Conservation (phyloP, 192 early-diverging fungal genomes). For the Funneliformis geosporum region DNA sequence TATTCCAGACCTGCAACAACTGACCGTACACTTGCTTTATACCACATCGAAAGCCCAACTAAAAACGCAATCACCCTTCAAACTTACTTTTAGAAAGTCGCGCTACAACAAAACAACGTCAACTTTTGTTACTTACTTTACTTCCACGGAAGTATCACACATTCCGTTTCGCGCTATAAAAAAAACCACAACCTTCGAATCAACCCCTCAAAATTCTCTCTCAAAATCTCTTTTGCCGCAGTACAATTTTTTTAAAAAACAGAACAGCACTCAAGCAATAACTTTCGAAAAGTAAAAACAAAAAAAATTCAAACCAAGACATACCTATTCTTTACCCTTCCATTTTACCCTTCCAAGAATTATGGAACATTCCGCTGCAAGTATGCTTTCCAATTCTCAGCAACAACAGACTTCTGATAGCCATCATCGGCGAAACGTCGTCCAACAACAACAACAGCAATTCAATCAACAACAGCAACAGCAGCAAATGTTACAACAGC, state of each 20-base stretch:
- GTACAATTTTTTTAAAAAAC: neutral
- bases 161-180: neutral
- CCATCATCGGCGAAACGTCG: conserved; percentile 6
- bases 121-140: neutral
- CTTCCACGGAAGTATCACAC: neutral
- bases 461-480: conserved; percentile 13
- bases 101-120: neutral
- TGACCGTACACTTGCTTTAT: conserved; percentile 27
- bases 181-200: neutral
- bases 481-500: conserved; percentile 18
- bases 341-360: too few species aligned
- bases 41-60: conserved; percentile 35
- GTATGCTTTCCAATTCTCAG: too few species aligned
- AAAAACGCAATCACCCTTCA: neutral
- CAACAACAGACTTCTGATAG: neutral
- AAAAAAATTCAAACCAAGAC: too few species aligned
- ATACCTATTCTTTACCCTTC: too few species aligned
- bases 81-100: neutral
- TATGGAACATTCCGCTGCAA: too few species aligned
- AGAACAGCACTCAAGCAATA: too few species aligned
- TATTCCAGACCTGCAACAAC: conserved; percentile 31
- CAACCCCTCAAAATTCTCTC: neutral
- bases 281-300: too few species aligned
- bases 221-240: neutral
- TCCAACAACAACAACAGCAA: conserved; percentile 11